phyloP scores from a whole-genome alignment of 2,329 filamentous ascomycete genomes.

The Venturia pyrina region DNA sequence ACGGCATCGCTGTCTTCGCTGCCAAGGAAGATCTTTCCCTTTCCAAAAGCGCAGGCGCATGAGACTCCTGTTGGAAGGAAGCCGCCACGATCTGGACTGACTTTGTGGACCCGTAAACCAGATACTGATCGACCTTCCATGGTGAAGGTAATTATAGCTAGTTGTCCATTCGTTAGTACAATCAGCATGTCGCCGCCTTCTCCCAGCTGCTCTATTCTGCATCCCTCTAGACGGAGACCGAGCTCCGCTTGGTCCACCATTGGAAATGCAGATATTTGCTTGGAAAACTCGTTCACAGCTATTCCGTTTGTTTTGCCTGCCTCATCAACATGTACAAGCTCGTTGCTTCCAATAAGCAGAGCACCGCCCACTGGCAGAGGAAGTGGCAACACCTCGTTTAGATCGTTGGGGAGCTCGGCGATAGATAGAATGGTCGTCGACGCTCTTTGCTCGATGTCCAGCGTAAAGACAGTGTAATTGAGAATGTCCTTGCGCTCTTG shows the following conservation, averaged over 20 bases:
- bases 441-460: slow-evolving; percentile 86
- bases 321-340: slow-evolving; percentile 91
- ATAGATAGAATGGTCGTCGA: slow-evolving; percentile 90
- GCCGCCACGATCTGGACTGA: slow-evolving; percentile 55
- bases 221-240: slow-evolving; percentile 70
- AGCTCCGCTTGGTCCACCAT: slow-evolving; percentile 80
- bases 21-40: slow-evolving; percentile 68
- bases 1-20: slow-evolving; percentile 76
- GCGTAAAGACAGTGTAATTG: slow-evolving; percentile 86
- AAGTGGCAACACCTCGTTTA: slow-evolving; percentile 72
- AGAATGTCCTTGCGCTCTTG: slow-evolving; percentile 73
- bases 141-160: slow-evolving; percentile 69
- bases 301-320: slow-evolving; percentile 88
- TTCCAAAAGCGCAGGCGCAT: slow-evolving; percentile 58
- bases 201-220: slow-evolving; percentile 65
- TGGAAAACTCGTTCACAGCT: slow-evolving; percentile 84
- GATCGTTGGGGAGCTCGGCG: slow-evolving; percentile 72
- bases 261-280: slow-evolving; percentile 69
- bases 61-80: slow-evolving; percentile 52
- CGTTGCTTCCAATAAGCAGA: slow-evolving; percentile 76
- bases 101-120: slow-evolving; percentile 61
- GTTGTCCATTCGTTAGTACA: slow-evolving; percentile 62
- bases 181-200: slow-evolving; percentile 79
- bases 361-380: slow-evolving; percentile 82
- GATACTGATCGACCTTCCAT: slow-evolving; percentile 88